Evolutionary conservation across 768 basidiomycete species (phyloP), one percentile per base, ranked within the genome.

Genomic region (Calvatia gigantea): DNA sequence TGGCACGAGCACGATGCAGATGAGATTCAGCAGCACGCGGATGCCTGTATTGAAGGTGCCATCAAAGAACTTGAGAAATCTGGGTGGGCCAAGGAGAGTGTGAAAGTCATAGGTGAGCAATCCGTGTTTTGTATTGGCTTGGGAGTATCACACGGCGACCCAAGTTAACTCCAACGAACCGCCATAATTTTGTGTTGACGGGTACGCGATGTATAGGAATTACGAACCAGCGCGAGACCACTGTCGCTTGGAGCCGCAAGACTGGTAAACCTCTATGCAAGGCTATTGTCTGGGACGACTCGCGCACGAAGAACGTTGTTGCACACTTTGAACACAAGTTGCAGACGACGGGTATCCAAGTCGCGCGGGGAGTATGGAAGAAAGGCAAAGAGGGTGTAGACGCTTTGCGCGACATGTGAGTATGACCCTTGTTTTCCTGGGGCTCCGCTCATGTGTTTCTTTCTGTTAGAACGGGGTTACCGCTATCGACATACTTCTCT

Each of bases 401-500:
- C 51, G 79, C 80, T 3, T 73, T 95, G 53, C 78, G 84, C 35
- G 74, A 84, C 21, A 78, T 91, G 89, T 89, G 67, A 64, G 85
- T 75, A 31, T 35, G 54, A 44, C 43, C 44, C 42, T 23, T 11
- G 55, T 35, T 63, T 14, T 65, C 17, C 35, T 15, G 28, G 39
- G 8, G 17, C 2, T 41, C 47, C 31, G 53, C 38, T 61, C 38
- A 41, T 17, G 39, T 38, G 47, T 23, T 44, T 44, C 29, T 46
- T 47, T 52, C 51, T 45, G 32, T 27, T 60, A 96, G 91, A 58
- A 95, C 94, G 45, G 95, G 95, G 31, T 82, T 97, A 35, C 91
- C 89, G n/a, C 78, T 98, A 6, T 97, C 95, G 14, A 98, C 96
- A 0, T 99, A 99, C 73, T 99, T 99, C 74, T 97, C 95, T 21